These are phyloP conservation scores for Dothideomycetidae sp. DNA, from an alignment of 2,329 filamentous ascomycete species.

Conservation along the genomic window DNA sequence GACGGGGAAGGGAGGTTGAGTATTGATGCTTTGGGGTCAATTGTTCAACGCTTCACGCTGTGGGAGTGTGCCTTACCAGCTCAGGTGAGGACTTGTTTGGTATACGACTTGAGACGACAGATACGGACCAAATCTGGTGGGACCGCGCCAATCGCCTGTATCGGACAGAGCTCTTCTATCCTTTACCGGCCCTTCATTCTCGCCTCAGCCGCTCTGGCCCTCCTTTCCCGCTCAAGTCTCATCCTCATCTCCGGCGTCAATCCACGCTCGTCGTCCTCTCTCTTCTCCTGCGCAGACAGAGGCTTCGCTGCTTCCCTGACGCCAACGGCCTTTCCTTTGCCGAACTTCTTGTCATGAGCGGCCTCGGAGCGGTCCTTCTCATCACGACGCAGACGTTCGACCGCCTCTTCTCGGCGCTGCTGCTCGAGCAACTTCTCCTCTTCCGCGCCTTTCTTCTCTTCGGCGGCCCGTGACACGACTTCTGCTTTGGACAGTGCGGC, in stretches of 20 bases:
- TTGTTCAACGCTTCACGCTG: no score
- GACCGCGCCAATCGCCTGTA: no score
- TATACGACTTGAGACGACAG: no score
- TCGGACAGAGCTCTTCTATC: no score
- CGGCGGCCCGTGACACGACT: constrained; percentile 51
- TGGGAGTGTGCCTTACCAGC: no score
- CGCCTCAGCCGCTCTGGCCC: constrained; percentile 84
- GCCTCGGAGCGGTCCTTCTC: constrained; percentile 42
- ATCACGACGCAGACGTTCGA: constrained; percentile 55
- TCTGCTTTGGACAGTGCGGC: constrained; percentile 55
- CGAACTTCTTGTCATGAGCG: constrained; percentile 37
- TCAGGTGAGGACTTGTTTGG: no score
- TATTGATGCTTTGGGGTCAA: no score
- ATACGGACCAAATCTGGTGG: no score
- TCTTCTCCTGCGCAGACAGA: constrained; percentile 58
- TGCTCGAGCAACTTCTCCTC: constrained; percentile 46
- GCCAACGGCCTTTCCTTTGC: constrained; percentile 39
- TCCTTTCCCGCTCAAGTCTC: constrained; percentile 72
- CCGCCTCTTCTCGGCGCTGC: constrained; percentile 57
- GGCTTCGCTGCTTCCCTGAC: constrained; percentile 34
- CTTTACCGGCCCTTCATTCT: constrained; percentile 49
- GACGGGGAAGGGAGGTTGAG: no score
- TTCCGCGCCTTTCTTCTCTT: constrained; percentile 55
- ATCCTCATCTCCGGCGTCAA: constrained; percentile 77
- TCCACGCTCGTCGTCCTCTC: constrained; percentile 71